Percentiles rank a stretch among this genome's conserved stretches.
Evolutionary conservation across 352 stramenopile species (phyloP).

Genomic region (Globisporangium okanoganense): DNA sequence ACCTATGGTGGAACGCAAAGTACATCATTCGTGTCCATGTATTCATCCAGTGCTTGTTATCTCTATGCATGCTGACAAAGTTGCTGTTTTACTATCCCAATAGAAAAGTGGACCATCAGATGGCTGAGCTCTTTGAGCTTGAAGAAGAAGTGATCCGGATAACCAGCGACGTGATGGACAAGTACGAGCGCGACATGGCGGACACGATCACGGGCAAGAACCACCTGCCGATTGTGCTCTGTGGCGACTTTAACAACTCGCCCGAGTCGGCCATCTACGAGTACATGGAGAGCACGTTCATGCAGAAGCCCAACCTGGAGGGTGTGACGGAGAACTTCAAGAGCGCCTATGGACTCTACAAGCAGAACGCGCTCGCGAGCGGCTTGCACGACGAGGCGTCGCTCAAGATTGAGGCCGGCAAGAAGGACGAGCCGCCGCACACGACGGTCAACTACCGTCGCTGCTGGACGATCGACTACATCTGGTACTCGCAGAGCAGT

Average conservation of each 20-base stretch:
- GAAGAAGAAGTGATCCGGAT: slow-evolving; percentile 82
- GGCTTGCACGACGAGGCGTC: slow-evolving; percentile 22
- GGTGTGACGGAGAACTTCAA: slow-evolving; percentile 60
- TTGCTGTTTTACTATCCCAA: background rate
- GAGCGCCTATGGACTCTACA: slow-evolving; percentile 72
- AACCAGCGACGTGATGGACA: slow-evolving; percentile 73
- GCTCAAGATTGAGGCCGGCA: slow-evolving; percentile 28
- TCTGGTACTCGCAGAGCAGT: slow-evolving; percentile 77
- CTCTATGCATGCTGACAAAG: background rate
- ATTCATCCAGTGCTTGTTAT: background rate
- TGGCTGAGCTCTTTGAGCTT: slow-evolving; percentile 80
- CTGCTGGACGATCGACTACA: slow-evolving; percentile 89
- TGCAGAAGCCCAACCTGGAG: slow-evolving; percentile 79
- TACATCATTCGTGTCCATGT: slow-evolving; percentile 21
- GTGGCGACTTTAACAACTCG: slow-evolving; percentile 88
- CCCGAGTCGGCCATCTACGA: slow-evolving; percentile 80
- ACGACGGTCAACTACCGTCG: slow-evolving; percentile 85
- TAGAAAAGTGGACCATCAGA: slow-evolving; percentile 85
- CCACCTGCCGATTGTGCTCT: slow-evolving; percentile 75
- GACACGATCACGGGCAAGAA: slow-evolving; percentile 44
- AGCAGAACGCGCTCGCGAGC: slow-evolving; percentile 37
- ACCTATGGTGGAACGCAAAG: slow-evolving; percentile 88
- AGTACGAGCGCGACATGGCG: slow-evolving; percentile 68
- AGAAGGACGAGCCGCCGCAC: slow-evolving; percentile 71
- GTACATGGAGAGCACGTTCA: slow-evolving; percentile 87